These are phyloP conservation scores for Talaromyces sp. DNA, from an alignment of 2,329 filamentous ascomycete genomes.

Conservation along the genomic window DNA sequence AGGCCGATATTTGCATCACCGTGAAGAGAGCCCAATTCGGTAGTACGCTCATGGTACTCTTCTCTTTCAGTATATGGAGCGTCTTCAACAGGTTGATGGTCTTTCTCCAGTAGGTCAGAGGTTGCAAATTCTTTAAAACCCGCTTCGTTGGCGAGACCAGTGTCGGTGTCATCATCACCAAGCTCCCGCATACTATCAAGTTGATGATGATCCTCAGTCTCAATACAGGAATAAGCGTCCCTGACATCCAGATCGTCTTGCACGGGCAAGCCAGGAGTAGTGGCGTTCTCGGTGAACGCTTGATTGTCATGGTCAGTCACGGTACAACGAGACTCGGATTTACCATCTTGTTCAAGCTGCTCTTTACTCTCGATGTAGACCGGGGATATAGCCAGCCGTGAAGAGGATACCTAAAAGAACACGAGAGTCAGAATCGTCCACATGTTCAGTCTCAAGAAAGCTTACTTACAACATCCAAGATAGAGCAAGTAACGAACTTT, in stretches of 20 bases:
- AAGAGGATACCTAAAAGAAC: neutral
- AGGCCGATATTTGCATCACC: neutral
- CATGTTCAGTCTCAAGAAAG: neutral
- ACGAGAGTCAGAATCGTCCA: neutral
- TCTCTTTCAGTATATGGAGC: constrained; percentile 7
- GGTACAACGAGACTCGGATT: neutral
- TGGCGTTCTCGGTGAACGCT: neutral
- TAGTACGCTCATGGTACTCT: neutral
- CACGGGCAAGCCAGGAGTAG: neutral
- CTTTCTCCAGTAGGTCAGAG: neutral
- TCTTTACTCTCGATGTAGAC: constrained; percentile 12
- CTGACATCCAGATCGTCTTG: neutral
- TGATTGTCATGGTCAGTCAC: neutral
- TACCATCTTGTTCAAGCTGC: neutral
- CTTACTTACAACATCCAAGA: constrained; percentile 26
- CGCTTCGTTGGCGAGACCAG: neutral
- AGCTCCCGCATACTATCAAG: neutral
- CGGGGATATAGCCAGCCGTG: neutral
- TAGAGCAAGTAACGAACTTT: constrained; percentile 21
- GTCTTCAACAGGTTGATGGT: neutral
- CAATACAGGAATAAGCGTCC: neutral
- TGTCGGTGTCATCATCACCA: neutral
- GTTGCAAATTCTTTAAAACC: neutral
- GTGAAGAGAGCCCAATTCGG: neutral
- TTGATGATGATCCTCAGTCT: neutral